These are phyloP conservation scores for Zea mays DNA, from an alignment of 176 grass and related monocot species.

Conservation along the genomic window Zm-B73-REFERENCE-NAM-5.0 NC_050096.1:47781001-47781500, in stretches of 20 bases:
- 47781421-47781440: not conserved
- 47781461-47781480: not conserved
- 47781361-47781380: not conserved
- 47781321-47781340: not conserved
- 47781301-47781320: not conserved
- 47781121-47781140: not conserved
- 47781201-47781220: not conserved
- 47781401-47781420: not conserved
- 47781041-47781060: not conserved
- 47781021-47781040: not conserved
- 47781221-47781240: not conserved
- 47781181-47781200: not conserved
- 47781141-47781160: not conserved
- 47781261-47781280: not conserved
- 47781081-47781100: not conserved
- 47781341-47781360: not conserved
- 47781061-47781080: not conserved
- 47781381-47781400: not conserved
- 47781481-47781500: conserved; percentile 59
- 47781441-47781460: not conserved
- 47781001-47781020: not conserved
- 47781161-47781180: not conserved
- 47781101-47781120: not conserved
- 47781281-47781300: not conserved
- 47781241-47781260: not conserved